phyloP scores from a whole-genome alignment of 805 yeast species.

The Millerozyma miso region DNA sequence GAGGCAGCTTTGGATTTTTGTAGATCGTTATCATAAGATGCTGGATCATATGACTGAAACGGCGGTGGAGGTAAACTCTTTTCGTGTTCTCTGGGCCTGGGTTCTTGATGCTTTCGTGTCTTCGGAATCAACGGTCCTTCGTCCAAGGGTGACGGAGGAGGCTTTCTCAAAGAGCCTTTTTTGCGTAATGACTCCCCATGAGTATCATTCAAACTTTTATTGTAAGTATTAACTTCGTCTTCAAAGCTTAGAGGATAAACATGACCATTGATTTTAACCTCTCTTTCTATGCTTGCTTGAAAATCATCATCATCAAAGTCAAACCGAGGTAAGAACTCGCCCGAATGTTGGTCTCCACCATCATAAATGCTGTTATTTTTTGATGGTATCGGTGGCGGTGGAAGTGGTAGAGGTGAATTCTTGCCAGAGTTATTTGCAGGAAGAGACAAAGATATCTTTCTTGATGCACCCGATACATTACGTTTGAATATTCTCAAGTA shows the following conservation, averaged over 20 bases:
- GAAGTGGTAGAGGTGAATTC: constrained; percentile 22
- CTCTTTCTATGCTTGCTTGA: constrained; percentile 7
- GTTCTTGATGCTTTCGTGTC: neutral
- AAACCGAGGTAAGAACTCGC: constrained; percentile 13
- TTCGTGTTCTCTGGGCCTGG: neutral
- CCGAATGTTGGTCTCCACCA: constrained; percentile 5
- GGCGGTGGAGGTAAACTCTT: constrained; percentile 8
- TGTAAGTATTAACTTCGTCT: neutral
- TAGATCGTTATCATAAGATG: neutral
- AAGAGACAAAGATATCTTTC: neutral
- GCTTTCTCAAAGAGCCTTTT: neutral
- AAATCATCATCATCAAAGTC: constrained; percentile 19
- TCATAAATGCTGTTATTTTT: constrained; percentile 11
- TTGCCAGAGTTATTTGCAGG: constrained; percentile 11
- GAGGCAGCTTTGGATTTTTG: neutral
- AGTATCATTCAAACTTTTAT: neutral
- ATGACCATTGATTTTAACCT: neutral
- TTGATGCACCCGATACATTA: neutral
- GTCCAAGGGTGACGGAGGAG: neutral
- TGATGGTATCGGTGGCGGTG: constrained; percentile 11
- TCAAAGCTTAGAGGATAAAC: neutral
- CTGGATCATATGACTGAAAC: neutral
- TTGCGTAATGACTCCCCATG: neutral
- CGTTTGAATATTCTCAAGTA: constrained; percentile 23
- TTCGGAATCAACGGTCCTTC: neutral